Conservation (phyloP, 371 early-diverging fungal genomes). For the Batkoa obscura region DNA sequence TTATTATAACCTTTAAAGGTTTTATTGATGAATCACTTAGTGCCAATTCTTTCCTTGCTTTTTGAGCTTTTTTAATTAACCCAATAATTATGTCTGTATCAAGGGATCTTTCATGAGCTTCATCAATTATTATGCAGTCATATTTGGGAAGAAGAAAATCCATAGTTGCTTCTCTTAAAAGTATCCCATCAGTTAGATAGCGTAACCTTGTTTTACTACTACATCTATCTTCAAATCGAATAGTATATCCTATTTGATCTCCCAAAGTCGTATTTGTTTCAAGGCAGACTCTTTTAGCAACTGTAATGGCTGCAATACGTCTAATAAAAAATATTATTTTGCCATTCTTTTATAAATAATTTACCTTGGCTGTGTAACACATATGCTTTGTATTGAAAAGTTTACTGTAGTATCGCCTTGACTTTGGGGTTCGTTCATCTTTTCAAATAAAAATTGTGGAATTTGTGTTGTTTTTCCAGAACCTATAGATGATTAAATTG, state of each 20-base stretch:
- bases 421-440: background rate
- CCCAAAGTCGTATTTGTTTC: constrained; percentile 44
- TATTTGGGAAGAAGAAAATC: constrained; percentile 41
- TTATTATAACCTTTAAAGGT: constrained; percentile 6
- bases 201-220: constrained; percentile 41
- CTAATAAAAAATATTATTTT: constrained; percentile 16
- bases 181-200: constrained; percentile 86
- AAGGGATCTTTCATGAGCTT: constrained; percentile 88
- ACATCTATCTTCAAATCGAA: constrained; percentile 59
- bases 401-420: background rate
- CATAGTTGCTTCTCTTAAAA: constrained; percentile 53
- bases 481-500: constrained; percentile 18
- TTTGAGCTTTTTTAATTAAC: constrained; percentile 39
- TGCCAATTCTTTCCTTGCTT: constrained; percentile 11
- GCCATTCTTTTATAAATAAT: background rate
- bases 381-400: constrained; percentile 24
- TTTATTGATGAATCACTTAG: too few relatives aligned
- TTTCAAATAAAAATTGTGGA: constrained; percentile 68
- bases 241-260: constrained; percentile 66
- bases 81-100: constrained; percentile 90
- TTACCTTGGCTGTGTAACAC: constrained; percentile 53
- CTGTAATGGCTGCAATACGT: constrained; percentile 83
- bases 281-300: constrained; percentile 64
- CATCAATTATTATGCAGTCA: constrained; percentile 68
- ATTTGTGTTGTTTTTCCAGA: constrained; percentile 88